Percentiles rank a stretch among this genome's conserved stretches.
Evolutionary conservation across 164 flowering plant species (phyloP).

Genomic region (Berberis thunbergii): DNA sequence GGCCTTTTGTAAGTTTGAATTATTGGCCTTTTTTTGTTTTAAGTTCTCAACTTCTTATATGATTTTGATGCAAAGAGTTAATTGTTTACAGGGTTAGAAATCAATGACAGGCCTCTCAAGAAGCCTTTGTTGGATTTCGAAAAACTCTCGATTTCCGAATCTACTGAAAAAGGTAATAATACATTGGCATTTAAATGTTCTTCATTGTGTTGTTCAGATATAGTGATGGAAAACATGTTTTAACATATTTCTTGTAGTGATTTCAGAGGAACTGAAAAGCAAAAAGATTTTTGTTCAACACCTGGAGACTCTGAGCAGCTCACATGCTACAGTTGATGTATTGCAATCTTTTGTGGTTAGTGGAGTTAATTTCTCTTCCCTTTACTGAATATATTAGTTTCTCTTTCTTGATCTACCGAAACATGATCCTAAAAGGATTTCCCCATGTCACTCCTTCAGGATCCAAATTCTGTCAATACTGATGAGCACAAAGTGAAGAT

Average conservation of each 20-base stretch:
- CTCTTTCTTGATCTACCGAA: too few species aligned
- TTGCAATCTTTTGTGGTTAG: conserved; percentile 62
- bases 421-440: too few species aligned
- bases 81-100: conserved; percentile 62
- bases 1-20: conserved; percentile 49
- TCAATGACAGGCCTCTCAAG: conserved; percentile 76
- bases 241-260: neutral
- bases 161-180: conserved; percentile 32
- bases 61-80: neutral
- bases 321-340: conserved; percentile 40
- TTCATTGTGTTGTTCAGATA: neutral
- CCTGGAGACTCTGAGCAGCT: conserved; percentile 58
- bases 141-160: conserved; percentile 50
- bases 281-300: conserved; percentile 64
- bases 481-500: conserved; percentile 19
- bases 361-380: neutral
- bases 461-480: conserved; percentile 24
- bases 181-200: neutral
- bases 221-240: neutral
- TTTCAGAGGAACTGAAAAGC: conserved; percentile 33
- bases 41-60: neutral
- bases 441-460: conserved; percentile 12
- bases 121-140: conserved; percentile 52
- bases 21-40: neutral
- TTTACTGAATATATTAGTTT: neutral